Evolutionary conservation across 768 basidiomycete species (phyloP).

Genomic region (Dioszegia hungarica): DNA sequence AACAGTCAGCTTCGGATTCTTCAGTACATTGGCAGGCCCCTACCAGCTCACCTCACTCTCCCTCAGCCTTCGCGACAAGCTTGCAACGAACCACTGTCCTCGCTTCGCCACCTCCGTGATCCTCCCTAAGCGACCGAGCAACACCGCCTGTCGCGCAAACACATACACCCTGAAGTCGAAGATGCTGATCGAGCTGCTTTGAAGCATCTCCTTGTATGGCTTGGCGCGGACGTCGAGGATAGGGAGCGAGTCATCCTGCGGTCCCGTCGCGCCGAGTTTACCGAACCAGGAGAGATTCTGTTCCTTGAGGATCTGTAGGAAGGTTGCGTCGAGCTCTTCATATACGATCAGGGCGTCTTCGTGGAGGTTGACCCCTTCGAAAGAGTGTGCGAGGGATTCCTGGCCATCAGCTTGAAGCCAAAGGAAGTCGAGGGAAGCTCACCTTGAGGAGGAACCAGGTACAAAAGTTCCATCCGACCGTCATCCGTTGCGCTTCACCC

Average conservation of each 20-base stretch:
- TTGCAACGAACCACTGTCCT: slow-evolving; percentile 67
- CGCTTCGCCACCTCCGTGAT: slow-evolving; percentile 68
- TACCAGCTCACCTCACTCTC: slow-evolving; percentile 72
- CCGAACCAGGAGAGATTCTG: slow-evolving; percentile 79
- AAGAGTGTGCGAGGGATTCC: slow-evolving; percentile 91
- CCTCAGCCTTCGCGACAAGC: slow-evolving; percentile 69
- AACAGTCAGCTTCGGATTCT: no score
- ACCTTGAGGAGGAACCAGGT: slow-evolving; percentile 96
- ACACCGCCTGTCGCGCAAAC: slow-evolving; percentile 73
- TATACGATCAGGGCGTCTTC: slow-evolving; percentile 88
- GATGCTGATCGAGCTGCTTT: slow-evolving; percentile 81
- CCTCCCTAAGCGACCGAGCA: slow-evolving; percentile 66
- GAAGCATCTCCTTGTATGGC: slow-evolving; percentile 80
- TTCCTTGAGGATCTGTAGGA: slow-evolving; percentile 54
- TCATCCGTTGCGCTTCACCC: slow-evolving; percentile 79
- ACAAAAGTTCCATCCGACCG: slow-evolving; percentile 98
- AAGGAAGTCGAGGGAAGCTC: slow-evolving; percentile 10
- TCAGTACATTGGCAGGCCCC: no score
- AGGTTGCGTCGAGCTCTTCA: slow-evolving; percentile 82
- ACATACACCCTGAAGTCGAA: slow-evolving; percentile 92
- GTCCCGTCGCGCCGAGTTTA: slow-evolving; percentile 64
- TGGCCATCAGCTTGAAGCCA: slow-evolving; percentile 43
- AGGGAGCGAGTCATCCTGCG: slow-evolving; percentile 72
- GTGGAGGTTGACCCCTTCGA: slow-evolving; percentile 78
- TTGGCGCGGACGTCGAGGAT: slow-evolving; percentile 75